Base-by-base conservation (phyloP, 257 asterid species). In the Paraleonurus japonicus region DNA sequence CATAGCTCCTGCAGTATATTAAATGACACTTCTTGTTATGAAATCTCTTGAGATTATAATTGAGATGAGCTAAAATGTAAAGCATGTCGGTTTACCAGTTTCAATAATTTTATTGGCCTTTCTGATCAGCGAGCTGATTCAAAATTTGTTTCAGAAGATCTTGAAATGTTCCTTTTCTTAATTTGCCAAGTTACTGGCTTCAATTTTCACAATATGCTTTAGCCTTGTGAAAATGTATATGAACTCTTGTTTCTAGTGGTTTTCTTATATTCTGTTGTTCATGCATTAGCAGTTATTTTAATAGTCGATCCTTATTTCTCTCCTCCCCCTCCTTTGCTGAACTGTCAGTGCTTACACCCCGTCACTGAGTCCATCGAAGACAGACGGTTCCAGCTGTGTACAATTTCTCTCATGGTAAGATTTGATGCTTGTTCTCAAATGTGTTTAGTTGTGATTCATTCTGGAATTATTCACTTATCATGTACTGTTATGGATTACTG, bases 331-430 rank as follows among this genome's bases (percentile, higher is more conserved):
- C 59, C 73, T 63, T 58, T 74, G 65, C 77, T 77, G 32, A 37
- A 28, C 67, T 79, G 24, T 69, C 87, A 85, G 89, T 85, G 82
- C 87, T 82, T 78, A 80, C 87, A 50, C 89, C 89, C 53, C 77
- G 73, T 70, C 82, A 75, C 72, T 82, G 81, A 80, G 80, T 45
- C 67, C 23, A 35, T 64, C 75, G 67, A 55, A 74, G 89, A 72
- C 81, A 75, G 78, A 75, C 74, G 88, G 82, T 79, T 81, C 84
- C 82, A 62, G 81, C 82, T 24, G 65, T 69, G 60, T 48, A 58
- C 63, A 61, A 59, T 41, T 77, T 70, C 68, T 69, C 71, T 76
- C 72, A 69, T 9, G 85, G 89, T 81, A 67, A 77, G 86, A n/a
- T 15, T 35, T 59, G 20, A 33, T 33, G 30, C 65, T 65, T 75